A percentile compares a stretch with the other conserved stretches of the same genome.
phyloP scores from a whole-genome alignment of 2,329 filamentous ascomycete genomes.

The Fusarium nematophilum region DNA sequence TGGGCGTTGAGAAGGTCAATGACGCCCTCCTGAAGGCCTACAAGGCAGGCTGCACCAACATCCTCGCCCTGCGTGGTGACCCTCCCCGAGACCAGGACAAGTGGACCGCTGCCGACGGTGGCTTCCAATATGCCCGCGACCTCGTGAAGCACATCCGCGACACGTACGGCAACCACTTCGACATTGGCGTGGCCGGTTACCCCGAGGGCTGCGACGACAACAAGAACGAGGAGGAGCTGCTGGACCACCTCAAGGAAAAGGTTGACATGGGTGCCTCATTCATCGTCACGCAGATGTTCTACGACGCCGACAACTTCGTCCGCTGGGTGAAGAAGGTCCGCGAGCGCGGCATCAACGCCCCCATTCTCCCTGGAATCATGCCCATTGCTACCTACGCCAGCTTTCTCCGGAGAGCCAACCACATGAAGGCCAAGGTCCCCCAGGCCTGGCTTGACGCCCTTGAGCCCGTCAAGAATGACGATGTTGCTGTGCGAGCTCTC shows the following conservation, averaged over 20 bases:
- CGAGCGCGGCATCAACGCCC: slow-evolving; percentile 83
- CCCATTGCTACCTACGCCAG: slow-evolving; percentile 92
- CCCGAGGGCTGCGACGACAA: slow-evolving; percentile 96
- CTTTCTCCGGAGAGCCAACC: slow-evolving; percentile 89
- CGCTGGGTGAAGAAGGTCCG: slow-evolving; percentile 90
- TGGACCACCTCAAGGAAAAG: slow-evolving; percentile 97
- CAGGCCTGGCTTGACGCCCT: slow-evolving; percentile 82
- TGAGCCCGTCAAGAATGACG: slow-evolving; percentile 96
- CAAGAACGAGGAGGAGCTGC: slow-evolving; percentile 82
- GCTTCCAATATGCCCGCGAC: slow-evolving; percentile 93
- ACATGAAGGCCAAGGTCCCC: slow-evolving; percentile 89
- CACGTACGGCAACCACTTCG: slow-evolving; percentile 80
- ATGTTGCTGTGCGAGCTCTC: slow-evolving; percentile 89
- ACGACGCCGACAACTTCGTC: slow-evolving; percentile 95
- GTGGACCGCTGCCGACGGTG: slow-evolving; percentile 88
- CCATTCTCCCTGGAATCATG: slow-evolving; percentile 90
- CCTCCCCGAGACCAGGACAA: slow-evolving; percentile 93
- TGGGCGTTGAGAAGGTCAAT: slow-evolving; percentile 93
- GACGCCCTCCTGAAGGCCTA: slow-evolving; percentile 88
- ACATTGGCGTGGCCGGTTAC: slow-evolving; percentile 97
- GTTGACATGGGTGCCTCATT: slow-evolving; percentile 93
- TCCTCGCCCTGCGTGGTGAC: slow-evolving; percentile 91
- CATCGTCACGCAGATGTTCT: slow-evolving; percentile 99
- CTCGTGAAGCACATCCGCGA: slow-evolving; percentile 85
- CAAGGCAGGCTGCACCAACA: slow-evolving; percentile 96